These are phyloP conservation scores for Deinandra increscens DNA, from an alignment of 129 eudicot species.

Conservation along the genomic window DNA sequence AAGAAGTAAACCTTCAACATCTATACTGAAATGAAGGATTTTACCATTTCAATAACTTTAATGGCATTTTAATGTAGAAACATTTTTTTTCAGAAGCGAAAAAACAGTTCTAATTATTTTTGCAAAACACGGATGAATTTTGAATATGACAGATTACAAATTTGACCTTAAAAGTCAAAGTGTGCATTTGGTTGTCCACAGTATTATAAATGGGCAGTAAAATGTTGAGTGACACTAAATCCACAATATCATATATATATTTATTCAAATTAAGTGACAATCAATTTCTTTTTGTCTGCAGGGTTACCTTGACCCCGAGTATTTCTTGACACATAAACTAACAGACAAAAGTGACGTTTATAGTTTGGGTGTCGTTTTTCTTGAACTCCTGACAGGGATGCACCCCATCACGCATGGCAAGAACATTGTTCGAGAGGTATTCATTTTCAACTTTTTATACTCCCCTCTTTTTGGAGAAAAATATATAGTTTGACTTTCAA, in stretches of 20 bases:
- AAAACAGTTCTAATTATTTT: background rate
- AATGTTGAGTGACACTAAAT: background rate
- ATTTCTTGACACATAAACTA: constrained; percentile 81
- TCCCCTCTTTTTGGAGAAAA: background rate
- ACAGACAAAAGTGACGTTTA: constrained; percentile 94
- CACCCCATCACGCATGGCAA: constrained; percentile 89
- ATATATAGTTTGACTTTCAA: constrained; percentile 5
- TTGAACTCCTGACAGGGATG: constrained; percentile 81
- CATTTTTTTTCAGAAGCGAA: background rate
- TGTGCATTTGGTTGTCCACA: background rate
- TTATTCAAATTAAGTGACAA: background rate
- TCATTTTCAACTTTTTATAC: background rate
- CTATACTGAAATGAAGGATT: background rate
- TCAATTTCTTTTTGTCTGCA: constrained; percentile 27
- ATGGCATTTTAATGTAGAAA: background rate
- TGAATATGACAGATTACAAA: constrained; percentile 9
- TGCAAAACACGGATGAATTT: background rate
- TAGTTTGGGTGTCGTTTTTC: constrained; percentile 86
- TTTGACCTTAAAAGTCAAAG: constrained; percentile 19
- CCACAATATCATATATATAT: background rate
- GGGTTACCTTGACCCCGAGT: constrained; percentile 98
- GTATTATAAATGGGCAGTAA: background rate
- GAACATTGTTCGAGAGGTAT: constrained; percentile 93
- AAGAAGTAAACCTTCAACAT: constrained; percentile 15
- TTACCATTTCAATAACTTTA: background rate